These are phyloP conservation scores for Leucosporidium yakuticum DNA, from an alignment of 768 basidiomycete species.

Conservation along the genomic window DNA sequence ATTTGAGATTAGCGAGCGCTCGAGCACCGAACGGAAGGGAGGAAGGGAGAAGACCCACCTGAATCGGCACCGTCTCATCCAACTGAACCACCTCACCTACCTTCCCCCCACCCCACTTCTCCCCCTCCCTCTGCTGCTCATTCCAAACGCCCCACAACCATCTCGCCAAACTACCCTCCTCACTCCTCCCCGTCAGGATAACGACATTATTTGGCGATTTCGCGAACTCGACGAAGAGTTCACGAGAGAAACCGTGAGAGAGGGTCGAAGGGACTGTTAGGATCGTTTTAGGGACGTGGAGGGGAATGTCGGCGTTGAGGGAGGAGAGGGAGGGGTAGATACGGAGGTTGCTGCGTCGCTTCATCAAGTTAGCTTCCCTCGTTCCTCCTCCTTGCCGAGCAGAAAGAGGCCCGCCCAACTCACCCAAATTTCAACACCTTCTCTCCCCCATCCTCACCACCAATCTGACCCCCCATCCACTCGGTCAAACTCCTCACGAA, in stretches of 20 bases:
- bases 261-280: constrained; percentile 87
- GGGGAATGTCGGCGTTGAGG: constrained; percentile 72
- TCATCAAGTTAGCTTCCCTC: too few relatives aligned
- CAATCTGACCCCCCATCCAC: constrained; percentile 93
- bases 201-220: constrained; percentile 76
- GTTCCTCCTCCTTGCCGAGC: neutral
- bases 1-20: neutral
- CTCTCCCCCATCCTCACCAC: constrained; percentile 52
- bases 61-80: constrained; percentile 62
- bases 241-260: constrained; percentile 83
- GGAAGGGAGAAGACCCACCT: constrained; percentile 48
- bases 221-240: constrained; percentile 80
- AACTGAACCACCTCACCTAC: constrained; percentile 81
- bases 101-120: constrained; percentile 81
- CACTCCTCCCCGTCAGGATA: constrained; percentile 70
- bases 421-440: constrained; percentile 79
- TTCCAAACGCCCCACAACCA: constrained; percentile 84
- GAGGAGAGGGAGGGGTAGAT: constrained; percentile 80
- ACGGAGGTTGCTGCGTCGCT: constrained; percentile 82
- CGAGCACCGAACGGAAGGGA: neutral
- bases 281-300: constrained; percentile 84
- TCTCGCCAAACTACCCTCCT: constrained; percentile 72
- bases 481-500: constrained; percentile 97
- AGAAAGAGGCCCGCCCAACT: constrained; percentile 35
- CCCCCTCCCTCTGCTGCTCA: constrained; percentile 64